Percentiles rank a stretch among this genome's conserved stretches.
phyloP scores from a whole-genome alignment of 768 basidiomycete genomes.

The Mycena olivaceomarginata region DNA sequence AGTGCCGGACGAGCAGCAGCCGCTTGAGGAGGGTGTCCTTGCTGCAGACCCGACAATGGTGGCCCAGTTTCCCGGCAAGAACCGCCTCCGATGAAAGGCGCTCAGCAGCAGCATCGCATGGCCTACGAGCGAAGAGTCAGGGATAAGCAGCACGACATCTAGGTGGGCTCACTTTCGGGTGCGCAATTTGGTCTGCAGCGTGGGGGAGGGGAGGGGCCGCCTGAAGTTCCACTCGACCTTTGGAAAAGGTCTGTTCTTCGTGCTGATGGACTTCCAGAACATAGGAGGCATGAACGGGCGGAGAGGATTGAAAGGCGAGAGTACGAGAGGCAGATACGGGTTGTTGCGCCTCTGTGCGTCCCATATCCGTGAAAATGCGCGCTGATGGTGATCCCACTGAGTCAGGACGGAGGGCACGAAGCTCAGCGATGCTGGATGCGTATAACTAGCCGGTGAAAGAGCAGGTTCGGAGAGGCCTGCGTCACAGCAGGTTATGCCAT shows the following conservation, averaged over 20 bases:
- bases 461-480: background rate
- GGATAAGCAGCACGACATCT: background rate
- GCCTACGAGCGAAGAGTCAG: conserved; percentile 24
- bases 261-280: conserved; percentile 27
- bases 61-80: conserved; percentile 30
- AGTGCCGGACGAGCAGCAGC: conserved; percentile 55
- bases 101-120: conserved; percentile 32
- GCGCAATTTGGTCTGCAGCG: conserved; percentile 20
- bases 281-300: conserved; percentile 31
- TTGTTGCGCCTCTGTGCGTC: conserved; percentile 21
- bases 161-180: conserved; percentile 22
- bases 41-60: conserved; percentile 34
- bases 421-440: background rate
- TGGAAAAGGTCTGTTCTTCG: background rate
- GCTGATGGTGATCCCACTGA: conserved; percentile 2
- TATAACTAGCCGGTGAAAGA: background rate
- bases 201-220: conserved; percentile 32
- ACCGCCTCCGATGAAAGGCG: conserved; percentile 18
- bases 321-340: conserved; percentile 36
- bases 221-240: conserved; percentile 37
- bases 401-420: conserved; percentile 17
- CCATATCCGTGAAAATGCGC: conserved; percentile 3
- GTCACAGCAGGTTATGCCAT: background rate
- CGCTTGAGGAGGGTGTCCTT: conserved; percentile 41
- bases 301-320: conserved; percentile 38